Conservation (phyloP, 768 basidiomycete genomes). For the Suillus subluteus region DNA sequence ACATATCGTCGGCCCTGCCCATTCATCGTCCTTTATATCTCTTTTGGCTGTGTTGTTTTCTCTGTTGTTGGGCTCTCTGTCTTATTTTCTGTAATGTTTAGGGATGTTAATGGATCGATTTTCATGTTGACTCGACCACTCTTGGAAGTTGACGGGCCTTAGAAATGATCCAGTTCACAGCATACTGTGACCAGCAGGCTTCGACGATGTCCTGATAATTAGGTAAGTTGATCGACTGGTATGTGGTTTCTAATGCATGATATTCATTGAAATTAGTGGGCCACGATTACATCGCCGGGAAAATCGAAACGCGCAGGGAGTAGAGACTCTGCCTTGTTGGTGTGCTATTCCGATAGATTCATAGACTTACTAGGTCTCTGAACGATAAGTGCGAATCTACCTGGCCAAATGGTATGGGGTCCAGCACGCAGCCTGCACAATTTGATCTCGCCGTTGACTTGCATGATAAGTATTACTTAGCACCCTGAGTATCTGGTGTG, state of each 20-base stretch:
- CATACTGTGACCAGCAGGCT: not conserved
- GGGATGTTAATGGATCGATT: not conserved
- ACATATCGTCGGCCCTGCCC: constrained; percentile 12
- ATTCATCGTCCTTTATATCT: constrained; percentile 2
- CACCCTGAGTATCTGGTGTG: not conserved
- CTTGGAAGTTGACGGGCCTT: not conserved
- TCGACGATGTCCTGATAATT: not conserved
- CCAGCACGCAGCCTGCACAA: not conserved
- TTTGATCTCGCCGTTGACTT: not conserved
- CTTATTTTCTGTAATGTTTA: constrained; percentile 7
- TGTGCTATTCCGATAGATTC: not conserved
- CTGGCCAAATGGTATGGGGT: not conserved
- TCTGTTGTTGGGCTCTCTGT: constrained; percentile 14
- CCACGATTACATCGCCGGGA: not conserved
- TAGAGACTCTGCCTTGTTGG: not conserved
- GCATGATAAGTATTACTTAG: too few relatives aligned
- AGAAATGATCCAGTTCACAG: not conserved
- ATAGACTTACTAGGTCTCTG: not conserved
- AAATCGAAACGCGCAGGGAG: not conserved
- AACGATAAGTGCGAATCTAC: not conserved
- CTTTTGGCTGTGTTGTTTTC: constrained; percentile 4
- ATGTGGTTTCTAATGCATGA: not conserved
- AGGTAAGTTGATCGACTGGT: not conserved
- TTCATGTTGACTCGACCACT: not conserved
- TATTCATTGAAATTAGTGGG: not conserved